phyloP scores from a whole-genome alignment of 139 green algal species.

The Astrephomene gubernaculifera region DNA sequence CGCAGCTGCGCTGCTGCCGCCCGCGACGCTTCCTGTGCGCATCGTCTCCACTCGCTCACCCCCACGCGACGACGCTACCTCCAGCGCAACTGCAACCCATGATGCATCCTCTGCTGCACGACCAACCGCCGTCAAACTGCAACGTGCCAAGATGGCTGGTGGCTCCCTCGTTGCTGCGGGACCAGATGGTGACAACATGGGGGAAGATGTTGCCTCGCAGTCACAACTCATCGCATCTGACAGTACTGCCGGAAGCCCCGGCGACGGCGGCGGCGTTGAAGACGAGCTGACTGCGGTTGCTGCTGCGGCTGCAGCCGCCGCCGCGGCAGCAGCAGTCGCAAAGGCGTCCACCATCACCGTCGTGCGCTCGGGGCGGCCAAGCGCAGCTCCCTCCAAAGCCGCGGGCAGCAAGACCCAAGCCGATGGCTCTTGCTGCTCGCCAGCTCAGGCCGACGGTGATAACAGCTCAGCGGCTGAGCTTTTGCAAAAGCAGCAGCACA shows the following conservation, averaged over 20 bases:
- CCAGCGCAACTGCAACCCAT: too few species aligned
- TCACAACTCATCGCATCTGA: too few species aligned
- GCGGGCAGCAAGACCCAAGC: too few species aligned
- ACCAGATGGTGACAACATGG: too few species aligned
- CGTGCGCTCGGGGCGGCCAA: constrained; percentile 9
- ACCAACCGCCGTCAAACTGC: too few species aligned
- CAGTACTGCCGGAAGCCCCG: not conserved
- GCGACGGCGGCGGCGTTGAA: not conserved
- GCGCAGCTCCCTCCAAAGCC: too few species aligned
- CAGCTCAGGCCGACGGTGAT: too few species aligned
- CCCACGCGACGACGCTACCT: not conserved
- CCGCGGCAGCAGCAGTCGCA: constrained; percentile 14
- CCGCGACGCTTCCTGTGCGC: constrained; percentile 16
- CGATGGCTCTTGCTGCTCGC: too few species aligned
- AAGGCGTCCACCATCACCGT: constrained; percentile 30
- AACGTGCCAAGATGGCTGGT: too few species aligned
- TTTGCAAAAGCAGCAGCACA: not conserved
- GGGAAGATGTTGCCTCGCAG: too few species aligned
- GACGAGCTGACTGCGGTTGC: constrained; percentile 8
- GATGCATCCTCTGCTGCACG: too few species aligned
- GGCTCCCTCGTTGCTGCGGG: too few species aligned
- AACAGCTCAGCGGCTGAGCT: not conserved
- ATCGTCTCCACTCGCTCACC: not conserved
- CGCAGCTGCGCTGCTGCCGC: constrained; percentile 20
- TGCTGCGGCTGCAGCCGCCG: constrained; percentile 8